Conservation (phyloP, 371 early-diverging fungal species). For the Batkoa obscura region DNA sequence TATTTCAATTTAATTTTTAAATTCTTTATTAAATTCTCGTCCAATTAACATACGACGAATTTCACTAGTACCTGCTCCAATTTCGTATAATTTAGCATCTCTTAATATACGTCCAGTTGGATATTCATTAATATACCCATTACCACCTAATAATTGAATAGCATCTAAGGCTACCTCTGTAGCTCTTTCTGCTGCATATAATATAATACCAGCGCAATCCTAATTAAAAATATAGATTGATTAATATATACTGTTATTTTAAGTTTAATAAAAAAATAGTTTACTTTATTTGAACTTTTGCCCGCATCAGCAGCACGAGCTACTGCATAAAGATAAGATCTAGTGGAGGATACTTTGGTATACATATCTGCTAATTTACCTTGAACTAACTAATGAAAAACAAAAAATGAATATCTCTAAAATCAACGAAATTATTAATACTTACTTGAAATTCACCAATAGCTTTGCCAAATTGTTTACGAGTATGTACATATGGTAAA, state of each 20-base stretch:
- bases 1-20: conserved; percentile 11
- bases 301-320: conserved; percentile 78
- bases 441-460: conserved; percentile 78
- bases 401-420: not conserved
- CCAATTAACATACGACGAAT: conserved; percentile 94
- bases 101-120: conserved; percentile 82
- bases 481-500: conserved; percentile 71
- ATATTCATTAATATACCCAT: conserved; percentile 92
- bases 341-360: conserved; percentile 78
- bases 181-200: conserved; percentile 90
- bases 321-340: conserved; percentile 83
- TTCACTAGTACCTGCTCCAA: conserved; percentile 95
- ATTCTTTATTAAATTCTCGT: conserved; percentile 44
- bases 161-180: conserved; percentile 89
- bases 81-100: conserved; percentile 95
- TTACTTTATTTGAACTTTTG: conserved; percentile 42
- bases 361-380: conserved; percentile 95
- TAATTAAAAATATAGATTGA: conserved; percentile 9
- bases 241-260: not conserved
- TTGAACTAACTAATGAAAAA: conserved; percentile 46
- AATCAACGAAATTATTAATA: not conserved
- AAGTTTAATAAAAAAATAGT: not conserved
- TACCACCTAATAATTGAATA: conserved; percentile 87
- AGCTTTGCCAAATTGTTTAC: conserved; percentile 71
- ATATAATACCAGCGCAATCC: conserved; percentile 92